Evolutionary conservation across 2,329 filamentous ascomycete species (phyloP), one percentile per base, ranked within the genome.

Genomic region (Pseudogymnoascus sp.): DNA sequence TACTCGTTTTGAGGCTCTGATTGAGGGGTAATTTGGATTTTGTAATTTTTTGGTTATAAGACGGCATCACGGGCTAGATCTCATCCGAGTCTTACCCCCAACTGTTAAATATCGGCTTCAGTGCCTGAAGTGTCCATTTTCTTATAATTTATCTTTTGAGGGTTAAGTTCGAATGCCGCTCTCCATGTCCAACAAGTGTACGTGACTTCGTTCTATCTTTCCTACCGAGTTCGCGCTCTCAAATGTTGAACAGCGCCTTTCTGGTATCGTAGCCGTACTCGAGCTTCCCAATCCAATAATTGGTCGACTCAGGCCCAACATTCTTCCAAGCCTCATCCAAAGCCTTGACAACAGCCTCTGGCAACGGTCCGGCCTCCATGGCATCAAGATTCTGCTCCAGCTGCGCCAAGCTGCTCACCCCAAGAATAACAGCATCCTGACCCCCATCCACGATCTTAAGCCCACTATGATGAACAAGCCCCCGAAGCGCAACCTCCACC

Each of bases 301-400:
- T 70, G n/a, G 69, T 68, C 21, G 70, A 68, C 63, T 73, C 70
- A n/a, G 80, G 74, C 72, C 86, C 85, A 1, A 81, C 76, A 35
- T 83, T 73, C 70, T 81, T 68, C 86, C 86, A 89, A 6, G 86
- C 86, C 69, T 86, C 76, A 70, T 89, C 86, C 66, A 89, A 73
- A 11, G 79, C 81, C 69, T 86, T 77, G 31, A 89, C 76, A 24
- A 89, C 83, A 47, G 87, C 86, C 40, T 86, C 80, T 0, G 86
- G 86, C 63, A 90, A 71, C 0, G 86, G 86, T 0, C 86, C 82
- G 77, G 73, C 73, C 65, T 78, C 75, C n/a, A 77, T 71, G 61
- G 74, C 76, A 64, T 76, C 72, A 62, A 79, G 68, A 63, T 78
- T 78, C 62, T 74, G 68, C 60, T 76, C 71, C 19, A 79, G 66